Base-by-base conservation (phyloP, 371 early-diverging fungal genomes). In the Conidiobolus incongruus region DNA sequence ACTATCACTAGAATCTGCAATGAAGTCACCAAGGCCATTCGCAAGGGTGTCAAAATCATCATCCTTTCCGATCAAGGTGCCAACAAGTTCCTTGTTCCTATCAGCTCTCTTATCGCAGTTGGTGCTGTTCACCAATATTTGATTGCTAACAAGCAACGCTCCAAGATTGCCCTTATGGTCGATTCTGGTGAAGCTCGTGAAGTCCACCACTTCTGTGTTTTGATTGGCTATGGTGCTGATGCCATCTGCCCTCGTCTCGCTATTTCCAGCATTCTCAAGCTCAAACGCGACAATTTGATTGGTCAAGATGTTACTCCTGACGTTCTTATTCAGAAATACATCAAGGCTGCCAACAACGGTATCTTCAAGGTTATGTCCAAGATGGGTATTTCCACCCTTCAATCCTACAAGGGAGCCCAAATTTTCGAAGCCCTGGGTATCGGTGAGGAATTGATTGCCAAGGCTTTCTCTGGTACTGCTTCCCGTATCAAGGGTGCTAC, bases 361-460 rank as follows among this genome's bases (percentile, higher is more conserved):
- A 81, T 95, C 53, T 61, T 73, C 40, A 93, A 95, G 61, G 94
- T 93, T 47, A 93, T 93, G 92, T 87, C 91, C 56, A 95, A 95
- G 71, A 95, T 95, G 96, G 96, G 96, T 51, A 91, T 95, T 42
- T 91, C 92, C 15, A 93, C 96, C 10, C 60, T 95, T 47, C 91
- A 92, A 55, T 81, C 81, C 24, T 95, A 95, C 71, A 93, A 93
- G 62, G 96, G 93, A 43, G 93, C 96, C 11, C 93, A 95, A 66
- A 90, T 90, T 52, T 93, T 95, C 57, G 96, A 95, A 60, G 89
- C 90, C 17, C 72, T 95, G 17, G 96, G 96, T 49, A 55, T 95
- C 5, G 83, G 85, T 44, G 69, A 75, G 38, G 65, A 77, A 22
- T 90, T 95, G 38, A 77, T 95, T 44, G 68, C 72, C 17, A 70